These are phyloP conservation scores for Paramyrothecium roridum DNA, from an alignment of 2,329 filamentous ascomycete genomes.

Conservation along the genomic window DNA sequence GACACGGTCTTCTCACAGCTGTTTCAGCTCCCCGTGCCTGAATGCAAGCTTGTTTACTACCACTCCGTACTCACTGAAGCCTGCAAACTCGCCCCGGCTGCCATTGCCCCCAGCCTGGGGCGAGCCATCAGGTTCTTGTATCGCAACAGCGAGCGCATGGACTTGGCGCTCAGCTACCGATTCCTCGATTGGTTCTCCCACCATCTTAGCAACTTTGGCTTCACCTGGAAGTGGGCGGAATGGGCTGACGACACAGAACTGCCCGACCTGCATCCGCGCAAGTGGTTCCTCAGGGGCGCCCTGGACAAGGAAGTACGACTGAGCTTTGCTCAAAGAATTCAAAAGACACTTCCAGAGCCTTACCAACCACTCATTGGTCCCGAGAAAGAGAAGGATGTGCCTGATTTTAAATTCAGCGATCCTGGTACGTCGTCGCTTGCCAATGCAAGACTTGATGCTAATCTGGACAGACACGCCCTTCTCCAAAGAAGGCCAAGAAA, in stretches of 20 bases:
- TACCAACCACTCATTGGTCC: slow-evolving; percentile 80
- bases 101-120: slow-evolving; percentile 92
- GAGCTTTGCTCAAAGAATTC: slow-evolving; percentile 94
- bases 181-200: slow-evolving; percentile 98
- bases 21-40: slow-evolving; percentile 78
- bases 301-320: slow-evolving; percentile 96
- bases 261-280: slow-evolving; percentile 76
- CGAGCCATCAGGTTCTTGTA: slow-evolving; percentile 91
- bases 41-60: slow-evolving; percentile 96
- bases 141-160: slow-evolving; percentile 75
- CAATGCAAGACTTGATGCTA: neutral
- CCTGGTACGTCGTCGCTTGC: slow-evolving; percentile 53
- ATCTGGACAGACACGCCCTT: slow-evolving; percentile 68
- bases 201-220: slow-evolving; percentile 97
- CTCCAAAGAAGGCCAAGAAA: slow-evolving; percentile 76
- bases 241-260: slow-evolving; percentile 87
- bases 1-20: slow-evolving; percentile 96
- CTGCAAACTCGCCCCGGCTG: slow-evolving; percentile 92
- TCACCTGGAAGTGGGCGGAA: slow-evolving; percentile 99
- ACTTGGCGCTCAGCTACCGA: slow-evolving; percentile 80
- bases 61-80: slow-evolving; percentile 92
- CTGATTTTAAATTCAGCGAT: slow-evolving; percentile 85
- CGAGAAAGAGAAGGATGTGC: slow-evolving; percentile 92
- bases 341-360: slow-evolving; percentile 82
- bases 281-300: slow-evolving; percentile 87